A percentile compares a stretch with the other conserved stretches of the same genome.
Evolutionary conservation across 2,329 filamentous ascomycete genomes (phyloP).

Genomic region (Colletotrichum orchidophilum): DNA sequence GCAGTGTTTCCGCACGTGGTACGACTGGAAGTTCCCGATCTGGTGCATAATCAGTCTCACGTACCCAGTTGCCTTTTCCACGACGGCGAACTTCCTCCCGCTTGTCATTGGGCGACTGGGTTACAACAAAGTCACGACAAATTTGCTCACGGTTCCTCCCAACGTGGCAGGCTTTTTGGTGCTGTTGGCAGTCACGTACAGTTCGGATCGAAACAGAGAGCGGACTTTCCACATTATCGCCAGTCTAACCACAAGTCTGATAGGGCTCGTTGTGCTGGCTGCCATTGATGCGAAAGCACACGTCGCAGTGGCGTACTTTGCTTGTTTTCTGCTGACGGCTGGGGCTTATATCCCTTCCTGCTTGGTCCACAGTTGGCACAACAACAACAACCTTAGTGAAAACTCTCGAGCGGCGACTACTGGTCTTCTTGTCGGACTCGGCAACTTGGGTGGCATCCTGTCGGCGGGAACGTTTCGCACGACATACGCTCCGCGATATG

Average conservation of each 20-base stretch:
- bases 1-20: conserved; percentile 54
- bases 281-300: conserved; percentile 42
- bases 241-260: conserved; percentile 41
- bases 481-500: conserved; percentile 58
- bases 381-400: conserved; percentile 55
- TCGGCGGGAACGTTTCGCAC: conserved; percentile 50
- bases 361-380: conserved; percentile 59
- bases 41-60: conserved; percentile 58
- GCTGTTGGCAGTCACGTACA: conserved; percentile 53
- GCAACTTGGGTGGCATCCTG: conserved; percentile 56
- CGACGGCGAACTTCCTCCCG: conserved; percentile 55
- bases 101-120: conserved; percentile 56
- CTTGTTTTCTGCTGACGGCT: conserved; percentile 59
- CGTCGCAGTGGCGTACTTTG: conserved; percentile 58
- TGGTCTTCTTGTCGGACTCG: conserved; percentile 57
- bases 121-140: conserved; percentile 54
- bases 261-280: conserved; percentile 59
- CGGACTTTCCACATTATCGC: conserved; percentile 57
- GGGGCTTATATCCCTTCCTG: conserved; percentile 58
- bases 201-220: conserved; percentile 55
- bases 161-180: conserved; percentile 58
- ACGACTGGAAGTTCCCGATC: conserved; percentile 45
- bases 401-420: conserved; percentile 55
- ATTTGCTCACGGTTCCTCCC: conserved; percentile 41
- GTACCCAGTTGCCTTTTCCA: conserved; percentile 56